Base-by-base conservation (phyloP, 106 monocot genomes). In the Dendrobium catenatum region DNA sequence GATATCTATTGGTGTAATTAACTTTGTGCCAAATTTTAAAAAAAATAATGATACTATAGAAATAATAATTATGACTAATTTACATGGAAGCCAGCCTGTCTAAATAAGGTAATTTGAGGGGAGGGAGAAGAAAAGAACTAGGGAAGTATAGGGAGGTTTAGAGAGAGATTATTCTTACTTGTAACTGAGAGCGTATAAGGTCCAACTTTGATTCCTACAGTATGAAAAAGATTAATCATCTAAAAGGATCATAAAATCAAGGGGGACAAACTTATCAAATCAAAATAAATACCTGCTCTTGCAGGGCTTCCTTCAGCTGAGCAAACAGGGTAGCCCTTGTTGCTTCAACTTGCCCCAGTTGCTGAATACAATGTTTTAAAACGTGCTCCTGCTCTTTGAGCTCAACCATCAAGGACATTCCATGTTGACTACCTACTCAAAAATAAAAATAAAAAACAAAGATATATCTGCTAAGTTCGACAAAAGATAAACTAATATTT, bases 131-230 rank as follows among this genome's bases (percentile, higher is more conserved):
- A 22, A 16, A 37, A 37, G 37, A 37, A 37, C 37, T 46, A 18
- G 58, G 17, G 58, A 16, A 67, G 10, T 9, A 16, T 46, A 18
- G 58, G 17, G 58, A 16, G 29, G 27, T 9, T 10, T 49, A 48
- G 46, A 48, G 1, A 77, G 40, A 42, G 5, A 4, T 6, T 40
- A 54, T 75, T 80, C 90, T 92, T 93, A 99, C 98, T 78, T 91
- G 91, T 46, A 99, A 84, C 31, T 99, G 95, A 84, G 44, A 59
- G 44, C 83, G 86, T 81, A 88, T 79, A 55, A 85, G 81, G 68
- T 89, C 95, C 83, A 94, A 54, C 78, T 95, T 95, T 82, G 86
- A 83, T 78, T 94, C 97, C 97, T 98, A 85, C 72, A 79, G 58
- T 74, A 85, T 72, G 56, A 56, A 66, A 20, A 20, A 78, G 24